Evolutionary conservation across 345 rosid species (phyloP).

Genomic region (Arabidopsis suecica): DNA sequence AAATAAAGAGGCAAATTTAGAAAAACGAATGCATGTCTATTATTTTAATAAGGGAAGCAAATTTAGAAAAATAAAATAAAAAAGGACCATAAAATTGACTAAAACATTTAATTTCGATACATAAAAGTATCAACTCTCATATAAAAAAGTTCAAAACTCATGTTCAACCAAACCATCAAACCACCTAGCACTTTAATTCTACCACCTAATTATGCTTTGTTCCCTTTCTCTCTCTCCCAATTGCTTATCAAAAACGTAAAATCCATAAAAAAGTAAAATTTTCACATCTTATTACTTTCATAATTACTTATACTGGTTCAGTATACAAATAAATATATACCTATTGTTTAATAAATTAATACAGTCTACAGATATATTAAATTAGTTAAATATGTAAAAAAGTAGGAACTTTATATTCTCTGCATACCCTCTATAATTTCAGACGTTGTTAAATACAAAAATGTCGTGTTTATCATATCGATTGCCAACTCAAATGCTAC

Average conservation of each 20-base stretch:
- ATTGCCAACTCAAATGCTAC: conserved; percentile 16
- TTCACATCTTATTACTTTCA: not conserved
- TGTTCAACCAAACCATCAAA: conserved; percentile 45
- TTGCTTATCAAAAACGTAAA: conserved; percentile 29
- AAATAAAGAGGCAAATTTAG: not conserved
- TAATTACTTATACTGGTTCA: not conserved
- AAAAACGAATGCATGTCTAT: conserved; percentile 11
- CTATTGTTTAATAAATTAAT: not conserved
- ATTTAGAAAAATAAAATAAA: not conserved
- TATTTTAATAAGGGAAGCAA: not conserved
- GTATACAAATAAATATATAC: not conserved
- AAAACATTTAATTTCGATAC: conserved; percentile 11
- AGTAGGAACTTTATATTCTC: not conserved
- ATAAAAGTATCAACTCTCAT: conserved; percentile 26
- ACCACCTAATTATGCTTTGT: conserved; percentile 29
- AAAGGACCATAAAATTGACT: conserved; percentile 30
- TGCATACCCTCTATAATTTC: not conserved
- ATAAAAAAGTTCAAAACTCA: conserved; percentile 32
- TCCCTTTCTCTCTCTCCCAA: not conserved
- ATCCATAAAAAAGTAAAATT: not conserved
- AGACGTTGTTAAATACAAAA: not conserved
- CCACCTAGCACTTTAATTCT: conserved; percentile 27
- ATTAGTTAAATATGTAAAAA: not conserved
- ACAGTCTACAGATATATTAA: not conserved
- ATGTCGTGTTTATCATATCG: not conserved